Percentiles rank a stretch among this genome's conserved stretches.
Evolutionary conservation across 2,329 filamentous ascomycete species (phyloP).

Genomic region (Akanthomyces muscarius): DNA sequence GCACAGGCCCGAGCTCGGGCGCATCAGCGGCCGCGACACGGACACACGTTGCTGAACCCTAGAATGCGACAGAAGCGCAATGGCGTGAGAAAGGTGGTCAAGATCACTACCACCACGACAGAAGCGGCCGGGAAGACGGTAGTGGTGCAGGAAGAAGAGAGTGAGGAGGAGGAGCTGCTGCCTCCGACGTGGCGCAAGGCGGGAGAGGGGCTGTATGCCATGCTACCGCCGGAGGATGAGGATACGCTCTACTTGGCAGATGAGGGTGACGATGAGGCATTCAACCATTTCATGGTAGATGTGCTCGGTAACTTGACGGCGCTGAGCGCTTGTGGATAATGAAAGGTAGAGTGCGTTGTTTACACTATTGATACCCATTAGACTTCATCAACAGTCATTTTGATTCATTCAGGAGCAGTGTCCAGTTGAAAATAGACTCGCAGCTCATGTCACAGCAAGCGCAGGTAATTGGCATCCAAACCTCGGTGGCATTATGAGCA

Average conservation of each 20-base stretch:
- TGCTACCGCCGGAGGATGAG: constrained; percentile 34
- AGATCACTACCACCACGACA: constrained; percentile 23
- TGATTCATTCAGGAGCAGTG: neutral
- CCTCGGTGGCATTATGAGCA: neutral
- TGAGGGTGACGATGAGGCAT: constrained; percentile 39
- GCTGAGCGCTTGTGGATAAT: constrained; percentile 27
- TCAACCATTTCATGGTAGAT: constrained; percentile 42
- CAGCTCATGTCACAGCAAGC: neutral
- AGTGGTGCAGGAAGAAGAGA: constrained; percentile 22
- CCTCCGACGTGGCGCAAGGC: constrained; percentile 39
- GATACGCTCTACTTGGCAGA: constrained; percentile 36
- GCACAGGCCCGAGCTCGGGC: constrained; percentile 14
- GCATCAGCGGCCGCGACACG: constrained; percentile 28
- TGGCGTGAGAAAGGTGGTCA: constrained; percentile 31
- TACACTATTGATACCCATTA: constrained; percentile 5
- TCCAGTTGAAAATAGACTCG: neutral
- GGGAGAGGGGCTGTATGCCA: constrained; percentile 38
- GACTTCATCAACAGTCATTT: neutral
- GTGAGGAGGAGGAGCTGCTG: constrained; percentile 31
- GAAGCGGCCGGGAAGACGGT: constrained; percentile 22
- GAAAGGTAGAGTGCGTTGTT: neutral
- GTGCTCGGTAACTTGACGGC: constrained; percentile 33
- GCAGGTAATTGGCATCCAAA: neutral
- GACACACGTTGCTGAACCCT: constrained; percentile 26
- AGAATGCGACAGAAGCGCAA: constrained; percentile 31